Evolutionary conservation across 140 eudicot species (phyloP).

Genomic region (Erigeron philadelphicus): DNA sequence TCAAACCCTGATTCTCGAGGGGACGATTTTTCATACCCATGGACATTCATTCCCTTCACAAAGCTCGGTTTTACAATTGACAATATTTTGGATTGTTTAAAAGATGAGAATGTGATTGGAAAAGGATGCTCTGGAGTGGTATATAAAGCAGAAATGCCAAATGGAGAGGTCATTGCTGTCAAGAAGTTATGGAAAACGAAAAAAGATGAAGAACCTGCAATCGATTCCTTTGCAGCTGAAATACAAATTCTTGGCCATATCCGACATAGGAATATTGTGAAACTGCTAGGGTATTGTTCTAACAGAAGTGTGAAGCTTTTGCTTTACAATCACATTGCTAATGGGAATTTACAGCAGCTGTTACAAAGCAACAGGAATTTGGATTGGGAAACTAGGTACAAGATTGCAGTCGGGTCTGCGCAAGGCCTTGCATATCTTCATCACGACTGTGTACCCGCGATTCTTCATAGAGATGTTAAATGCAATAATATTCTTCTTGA

Average conservation of each 20-base stretch:
- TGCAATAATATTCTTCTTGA: slow-evolving; percentile 86
- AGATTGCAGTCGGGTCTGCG: slow-evolving; percentile 88
- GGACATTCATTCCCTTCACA: slow-evolving; percentile 94
- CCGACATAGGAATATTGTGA: slow-evolving; percentile 82
- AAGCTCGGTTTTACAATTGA: slow-evolving; percentile 69
- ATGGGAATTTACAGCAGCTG: slow-evolving; percentile 82
- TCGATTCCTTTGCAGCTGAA: slow-evolving; percentile 91
- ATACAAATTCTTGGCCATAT: slow-evolving; percentile 94
- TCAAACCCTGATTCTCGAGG: slow-evolving; percentile 32
- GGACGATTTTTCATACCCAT: slow-evolving; percentile 91
- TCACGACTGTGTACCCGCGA: slow-evolving; percentile 87
- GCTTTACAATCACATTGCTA: slow-evolving; percentile 71
- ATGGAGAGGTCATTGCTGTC: slow-evolving; percentile 81
- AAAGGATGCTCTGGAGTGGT: slow-evolving; percentile 92
- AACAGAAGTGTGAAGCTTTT: slow-evolving; percentile 84
- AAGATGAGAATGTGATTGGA: slow-evolving; percentile 79
- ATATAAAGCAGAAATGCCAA: slow-evolving; percentile 86
- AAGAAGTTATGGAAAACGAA: slow-evolving; percentile 90
- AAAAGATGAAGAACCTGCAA: slow-evolving; percentile 58
- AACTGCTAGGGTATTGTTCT: slow-evolving; percentile 78
- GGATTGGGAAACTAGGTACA: slow-evolving; percentile 92
- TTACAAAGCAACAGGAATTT: slow-evolving; percentile 61
- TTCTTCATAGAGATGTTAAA: slow-evolving; percentile 89
- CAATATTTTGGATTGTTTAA: slow-evolving; percentile 79
- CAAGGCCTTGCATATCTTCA: slow-evolving; percentile 93